Evolutionary conservation across 2,329 filamentous ascomycete species (phyloP), one percentile per base, ranked within the genome.

Genomic region (Monosporascus sp.): DNA sequence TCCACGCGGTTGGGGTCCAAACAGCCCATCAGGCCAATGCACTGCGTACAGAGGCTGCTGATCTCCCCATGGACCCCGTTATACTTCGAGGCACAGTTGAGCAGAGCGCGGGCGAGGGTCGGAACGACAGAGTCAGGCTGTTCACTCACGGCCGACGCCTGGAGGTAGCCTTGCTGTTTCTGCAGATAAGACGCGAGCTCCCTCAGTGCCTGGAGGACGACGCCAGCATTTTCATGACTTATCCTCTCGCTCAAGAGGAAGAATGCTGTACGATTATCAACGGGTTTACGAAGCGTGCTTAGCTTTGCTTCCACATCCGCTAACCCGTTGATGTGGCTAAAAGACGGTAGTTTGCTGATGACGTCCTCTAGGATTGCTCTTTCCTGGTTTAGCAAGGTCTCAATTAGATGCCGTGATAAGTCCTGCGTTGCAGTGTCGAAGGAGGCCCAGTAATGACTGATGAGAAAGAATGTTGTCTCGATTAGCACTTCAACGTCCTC

Each of bases 1-100:
- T 99, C 94, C 2, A 97, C 83, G 55, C 89, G 85, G 64, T 96
- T 96, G 1, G 93, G 87, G 68, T 99, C 95, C 22, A 99, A 74
- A 59, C 92, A 96, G 7, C 95, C 94, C 51, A 99, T 85, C 20
- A 95, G 78, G 0, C 95, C 95, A 40, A 99, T 78, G 59, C 90
- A 94, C 64, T 88, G 84, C 15, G 91, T 88, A 57, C 89, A 91
- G 3, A 95, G 76, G 18, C 82, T 77, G 49, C 86, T 79, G 51
- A 97, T 88, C 14, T 84, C 82, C 7, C 77, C 69, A 43, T 88
- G 81, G 14, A 79, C 77, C 49, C 83, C 81, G 58, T 86, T 89
- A 70, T 94, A 94, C 58, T 87, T 91, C 51, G 91, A 84, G 49
- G 87, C 88, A 50, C 89, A 92, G 71, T 97, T 92, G 9, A 99